Base-by-base conservation (phyloP, 345 rosid species). In the Eucalyptus microcorys region DNA sequence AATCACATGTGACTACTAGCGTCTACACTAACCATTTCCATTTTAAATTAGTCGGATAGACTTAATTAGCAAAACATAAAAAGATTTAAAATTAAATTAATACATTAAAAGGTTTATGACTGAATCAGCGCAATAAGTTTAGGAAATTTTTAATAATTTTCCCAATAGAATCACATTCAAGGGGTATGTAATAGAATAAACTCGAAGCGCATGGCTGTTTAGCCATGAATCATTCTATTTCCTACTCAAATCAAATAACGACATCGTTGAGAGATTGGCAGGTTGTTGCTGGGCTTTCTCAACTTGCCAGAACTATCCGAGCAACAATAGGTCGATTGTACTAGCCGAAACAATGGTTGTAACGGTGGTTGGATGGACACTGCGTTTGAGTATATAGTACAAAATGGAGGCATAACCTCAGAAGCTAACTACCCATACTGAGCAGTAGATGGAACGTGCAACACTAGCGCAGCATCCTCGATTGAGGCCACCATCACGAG, bases 201-300 rank as follows among this genome's bases (percentile, higher is more conserved):
- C 42, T 8, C 4, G 7, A 68, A 68, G 80, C 7, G 12, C 24
- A 17, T 16, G 37, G 4, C 1, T 32, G 10, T 68, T 0, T 17
- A 32, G 22, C 22, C 40, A 68, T 32, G 80, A 32, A 34, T 68
- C 80, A 34, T 1, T 66, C 24, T 32, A 32, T 66, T 68, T 68
- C 43, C 42, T 16, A 34, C 80, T 32, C 80, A 68, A 34, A 34
- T 68, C 40, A 66, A 0, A 32, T 32, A 34, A 4, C 2, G 2
- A 66, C 79, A 30, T 37, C 42, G 19, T 34, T 8, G 49, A n/a
- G 10, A 4, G 34, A 47, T 30, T 16, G 83, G 32, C 37, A 93
- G 98, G 93, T 52, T 91, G 90, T 49, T 94, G 96, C n/a, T 94
- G 95, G 95, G 95, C 96, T 43, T 94, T 96, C 87, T 92, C 97